phyloP scores from a whole-genome alignment of 1,284 basidiomycete genomes.

The Cryptococcus neoformans region DNA sequence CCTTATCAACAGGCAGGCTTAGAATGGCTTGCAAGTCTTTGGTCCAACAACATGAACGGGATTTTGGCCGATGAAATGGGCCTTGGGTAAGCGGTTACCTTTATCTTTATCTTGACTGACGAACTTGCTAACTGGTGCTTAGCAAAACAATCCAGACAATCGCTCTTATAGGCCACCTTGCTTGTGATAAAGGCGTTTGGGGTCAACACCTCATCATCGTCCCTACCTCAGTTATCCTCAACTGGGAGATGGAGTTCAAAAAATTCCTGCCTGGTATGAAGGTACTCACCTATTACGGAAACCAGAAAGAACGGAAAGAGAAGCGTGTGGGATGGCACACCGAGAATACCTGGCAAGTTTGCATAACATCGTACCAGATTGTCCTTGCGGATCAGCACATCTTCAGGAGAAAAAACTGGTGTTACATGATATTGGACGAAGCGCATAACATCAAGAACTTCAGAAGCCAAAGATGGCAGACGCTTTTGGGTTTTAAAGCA shows the following conservation, averaged over 20 bases:
- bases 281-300: constrained; percentile 88
- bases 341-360: constrained; percentile 90
- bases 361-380: constrained; percentile 92
- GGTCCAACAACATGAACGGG: constrained; percentile 83
- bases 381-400: constrained; percentile 90
- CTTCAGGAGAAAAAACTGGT: constrained; percentile 93
- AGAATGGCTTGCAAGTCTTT: constrained; percentile 91
- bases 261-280: constrained; percentile 95
- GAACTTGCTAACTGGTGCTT: constrained; percentile 7
- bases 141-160: constrained; percentile 99
- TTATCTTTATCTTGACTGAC: not conserved
- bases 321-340: constrained; percentile 92
- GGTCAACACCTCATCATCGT: constrained; percentile 95
- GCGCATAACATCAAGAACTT: constrained; percentile 99
- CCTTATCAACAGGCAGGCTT: constrained; percentile 93
- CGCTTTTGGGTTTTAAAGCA: constrained; percentile 88
- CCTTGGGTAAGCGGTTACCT: constrained; percentile 61
- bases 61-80: constrained; percentile 84
- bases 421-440: constrained; percentile 95
- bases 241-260: constrained; percentile 99
- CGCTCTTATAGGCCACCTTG: constrained; percentile 83
- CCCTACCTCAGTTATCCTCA: constrained; percentile 90
- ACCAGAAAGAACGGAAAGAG: constrained; percentile 86
- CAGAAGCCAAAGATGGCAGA: constrained; percentile 93
- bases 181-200: constrained; percentile 93